These are phyloP conservation scores for Aspergillus cejpii DNA, from an alignment of 2,329 filamentous ascomycete species.

Conservation along the genomic window DNA sequence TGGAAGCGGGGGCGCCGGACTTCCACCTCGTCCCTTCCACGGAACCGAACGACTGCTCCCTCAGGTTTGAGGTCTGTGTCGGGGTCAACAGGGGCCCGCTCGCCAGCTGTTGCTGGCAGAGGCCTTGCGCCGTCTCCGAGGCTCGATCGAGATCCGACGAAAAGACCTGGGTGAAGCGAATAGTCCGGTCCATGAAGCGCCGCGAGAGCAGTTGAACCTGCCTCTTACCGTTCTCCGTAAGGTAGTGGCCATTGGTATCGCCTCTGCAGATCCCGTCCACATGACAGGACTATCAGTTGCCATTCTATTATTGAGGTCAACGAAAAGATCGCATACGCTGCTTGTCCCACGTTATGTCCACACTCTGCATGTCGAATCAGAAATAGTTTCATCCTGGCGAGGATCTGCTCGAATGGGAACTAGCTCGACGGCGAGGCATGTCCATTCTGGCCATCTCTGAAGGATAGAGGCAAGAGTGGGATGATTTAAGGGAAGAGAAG, in stretches of 20 bases:
- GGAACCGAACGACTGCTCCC: slow-evolving; percentile 37
- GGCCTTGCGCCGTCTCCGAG: slow-evolving; percentile 39
- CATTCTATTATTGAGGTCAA: neutral
- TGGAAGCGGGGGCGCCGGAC: slow-evolving; percentile 14
- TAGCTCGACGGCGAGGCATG: neutral
- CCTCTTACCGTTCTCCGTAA: slow-evolving; percentile 73
- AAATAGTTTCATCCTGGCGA: slow-evolving; percentile 54
- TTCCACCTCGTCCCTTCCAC: slow-evolving; percentile 30
- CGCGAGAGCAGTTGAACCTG: slow-evolving; percentile 67
- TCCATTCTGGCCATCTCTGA: neutral
- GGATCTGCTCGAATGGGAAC: neutral
- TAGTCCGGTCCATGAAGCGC: slow-evolving; percentile 58
- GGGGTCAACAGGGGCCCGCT: slow-evolving; percentile 3
- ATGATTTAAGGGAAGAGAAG: neutral
- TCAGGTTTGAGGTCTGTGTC: slow-evolving; percentile 20
- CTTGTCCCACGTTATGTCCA: slow-evolving; percentile 71
- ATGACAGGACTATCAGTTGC: neutral
- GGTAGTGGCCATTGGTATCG: slow-evolving; percentile 67
- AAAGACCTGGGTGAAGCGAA: slow-evolving; percentile 64
- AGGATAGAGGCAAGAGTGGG: neutral
- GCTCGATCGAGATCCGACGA: slow-evolving; percentile 73
- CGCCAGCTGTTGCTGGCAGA: slow-evolving; percentile 13
- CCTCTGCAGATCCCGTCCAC: slow-evolving; percentile 49
- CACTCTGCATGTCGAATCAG: slow-evolving; percentile 83
- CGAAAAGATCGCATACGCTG: slow-evolving; percentile 17